Evolutionary conservation across 2,329 filamentous ascomycete species (phyloP).

Genomic region (Hymenoscyphus repandus): DNA sequence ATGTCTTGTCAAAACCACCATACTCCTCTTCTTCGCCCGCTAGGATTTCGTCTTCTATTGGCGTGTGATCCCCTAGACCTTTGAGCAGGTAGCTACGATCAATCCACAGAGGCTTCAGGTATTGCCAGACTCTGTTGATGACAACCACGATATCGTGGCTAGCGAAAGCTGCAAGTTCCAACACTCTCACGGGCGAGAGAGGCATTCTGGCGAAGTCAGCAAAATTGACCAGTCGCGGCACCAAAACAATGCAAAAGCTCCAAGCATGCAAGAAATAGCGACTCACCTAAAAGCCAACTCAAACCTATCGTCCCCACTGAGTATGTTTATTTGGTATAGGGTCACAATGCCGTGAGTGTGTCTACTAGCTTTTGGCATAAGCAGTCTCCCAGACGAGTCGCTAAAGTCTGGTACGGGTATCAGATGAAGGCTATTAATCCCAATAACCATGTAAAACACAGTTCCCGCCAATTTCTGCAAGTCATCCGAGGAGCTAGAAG

Average conservation of each 20-base stretch:
- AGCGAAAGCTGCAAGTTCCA: slow-evolving; percentile 59
- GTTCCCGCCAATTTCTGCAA: slow-evolving; percentile 58
- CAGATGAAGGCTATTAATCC: slow-evolving; percentile 64
- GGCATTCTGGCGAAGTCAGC: slow-evolving; percentile 39
- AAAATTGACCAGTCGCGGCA: not conserved
- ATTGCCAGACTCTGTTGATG: slow-evolving; percentile 56
- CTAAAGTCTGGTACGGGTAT: slow-evolving; percentile 57
- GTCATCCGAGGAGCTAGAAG: slow-evolving; percentile 54
- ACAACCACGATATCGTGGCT: slow-evolving; percentile 60
- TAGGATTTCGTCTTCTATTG: slow-evolving; percentile 39
- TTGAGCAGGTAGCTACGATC: slow-evolving; percentile 57
- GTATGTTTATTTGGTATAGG: slow-evolving; percentile 53
- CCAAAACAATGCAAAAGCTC: not conserved
- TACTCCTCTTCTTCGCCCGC: slow-evolving; percentile 53
- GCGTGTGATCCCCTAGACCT: slow-evolving; percentile 47
- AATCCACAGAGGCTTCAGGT: slow-evolving; percentile 60
- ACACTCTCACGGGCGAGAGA: slow-evolving; percentile 46
- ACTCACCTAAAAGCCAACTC: slow-evolving; percentile 50
- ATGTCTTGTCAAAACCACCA: slow-evolving; percentile 57
- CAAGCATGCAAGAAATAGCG: not conserved
- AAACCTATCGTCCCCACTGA: slow-evolving; percentile 59
- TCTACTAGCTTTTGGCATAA: slow-evolving; percentile 39
- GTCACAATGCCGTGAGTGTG: slow-evolving; percentile 59
- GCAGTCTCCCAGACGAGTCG: slow-evolving; percentile 39
- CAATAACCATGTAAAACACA: slow-evolving; percentile 64